Conservation (phyloP, 2,329 filamentous ascomycete species). For the Botrytis byssoidea region DNA sequence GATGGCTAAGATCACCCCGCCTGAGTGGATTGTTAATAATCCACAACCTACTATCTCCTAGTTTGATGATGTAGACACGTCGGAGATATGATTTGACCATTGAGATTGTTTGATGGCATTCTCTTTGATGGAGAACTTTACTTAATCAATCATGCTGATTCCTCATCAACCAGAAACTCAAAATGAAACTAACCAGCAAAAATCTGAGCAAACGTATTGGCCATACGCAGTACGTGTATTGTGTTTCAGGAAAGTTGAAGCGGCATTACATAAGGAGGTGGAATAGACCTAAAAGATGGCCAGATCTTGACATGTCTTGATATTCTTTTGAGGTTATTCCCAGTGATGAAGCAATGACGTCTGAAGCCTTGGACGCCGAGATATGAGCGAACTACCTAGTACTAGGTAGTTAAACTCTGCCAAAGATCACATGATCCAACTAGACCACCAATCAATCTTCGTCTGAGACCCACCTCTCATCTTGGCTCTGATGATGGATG, state of each 20-base stretch:
- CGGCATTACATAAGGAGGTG: neutral
- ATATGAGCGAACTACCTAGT: neutral
- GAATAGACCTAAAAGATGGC: neutral
- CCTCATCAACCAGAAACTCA: neutral
- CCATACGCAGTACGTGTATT: no score
- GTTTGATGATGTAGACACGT: neutral
- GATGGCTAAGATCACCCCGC: neutral
- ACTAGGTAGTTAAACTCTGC: neutral
- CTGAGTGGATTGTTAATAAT: neutral
- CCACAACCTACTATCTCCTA: conserved; percentile 15
- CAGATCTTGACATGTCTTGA: neutral
- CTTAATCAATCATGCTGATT: neutral
- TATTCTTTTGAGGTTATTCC: neutral
- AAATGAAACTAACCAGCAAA: neutral
- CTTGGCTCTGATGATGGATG: neutral
- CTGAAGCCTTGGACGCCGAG: neutral
- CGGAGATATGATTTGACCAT: conserved; percentile 8
- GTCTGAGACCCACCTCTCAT: neutral
- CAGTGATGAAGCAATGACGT: neutral
- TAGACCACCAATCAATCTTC: neutral
- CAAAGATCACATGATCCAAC: neutral
- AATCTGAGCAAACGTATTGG: no score
- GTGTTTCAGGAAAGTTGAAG: no score
- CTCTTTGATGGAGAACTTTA: neutral
- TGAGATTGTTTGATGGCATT: neutral